Conservation (phyloP, 148 eudicot genomes). For the Tetragonia tetragonoides region DNA sequence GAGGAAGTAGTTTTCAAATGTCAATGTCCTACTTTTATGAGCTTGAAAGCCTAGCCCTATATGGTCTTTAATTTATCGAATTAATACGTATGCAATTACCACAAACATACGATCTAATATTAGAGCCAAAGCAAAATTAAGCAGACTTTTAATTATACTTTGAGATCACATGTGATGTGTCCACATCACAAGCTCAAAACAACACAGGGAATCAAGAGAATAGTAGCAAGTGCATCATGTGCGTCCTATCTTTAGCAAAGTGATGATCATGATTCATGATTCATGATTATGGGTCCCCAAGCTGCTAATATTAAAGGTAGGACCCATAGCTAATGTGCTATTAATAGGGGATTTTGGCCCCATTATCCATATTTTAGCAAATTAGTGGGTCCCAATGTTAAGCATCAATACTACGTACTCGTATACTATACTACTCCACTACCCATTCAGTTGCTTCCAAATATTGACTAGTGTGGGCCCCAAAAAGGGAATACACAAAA, state of each 20-base stretch:
- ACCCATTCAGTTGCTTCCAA: neutral
- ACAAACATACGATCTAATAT: neutral
- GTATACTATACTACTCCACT: neutral
- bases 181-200: slow-evolving; percentile 5
- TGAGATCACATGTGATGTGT: slow-evolving; percentile 17
- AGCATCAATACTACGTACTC: neutral
- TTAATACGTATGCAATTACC: neutral
- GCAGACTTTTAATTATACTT: neutral
- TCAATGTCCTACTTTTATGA: too few species aligned
- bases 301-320: slow-evolving; percentile 6
- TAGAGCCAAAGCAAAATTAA: neutral
- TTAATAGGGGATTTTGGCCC: slow-evolving; percentile 11
- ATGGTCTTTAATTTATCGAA: too few species aligned
- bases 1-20: too few species aligned
- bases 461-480: neutral
- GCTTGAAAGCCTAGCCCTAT: too few species aligned
- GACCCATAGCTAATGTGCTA: slow-evolving; percentile 7
- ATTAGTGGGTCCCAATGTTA: neutral
- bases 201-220: slow-evolving; percentile 13
- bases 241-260: slow-evolving; percentile 11
- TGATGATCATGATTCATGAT: neutral
- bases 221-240: slow-evolving; percentile 16
- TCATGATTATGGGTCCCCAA: neutral
- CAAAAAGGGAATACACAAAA: neutral
- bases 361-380: slow-evolving; percentile 7